Base-by-base conservation (phyloP, 176 grass and related monocot genomes). In the Coix lacrymajobi region DNA sequence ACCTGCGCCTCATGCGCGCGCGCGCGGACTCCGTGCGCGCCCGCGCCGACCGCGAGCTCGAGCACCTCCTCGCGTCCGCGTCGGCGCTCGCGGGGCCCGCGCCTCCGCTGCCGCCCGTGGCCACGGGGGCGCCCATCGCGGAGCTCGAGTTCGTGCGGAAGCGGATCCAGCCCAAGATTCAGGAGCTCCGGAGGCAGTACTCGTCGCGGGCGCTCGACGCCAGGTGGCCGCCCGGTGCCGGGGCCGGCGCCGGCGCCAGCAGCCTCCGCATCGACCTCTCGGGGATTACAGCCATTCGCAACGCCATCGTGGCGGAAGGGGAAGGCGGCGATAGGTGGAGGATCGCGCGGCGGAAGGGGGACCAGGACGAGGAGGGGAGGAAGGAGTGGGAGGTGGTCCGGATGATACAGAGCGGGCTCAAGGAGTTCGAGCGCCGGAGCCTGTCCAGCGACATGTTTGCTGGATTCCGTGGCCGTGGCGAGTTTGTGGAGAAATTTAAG, bases 401-500 rank as follows among this genome's bases (percentile, higher is more conserved):
- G 58, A 89, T 79, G 84, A 73, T 95, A 83, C 91, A 90, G 84
- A 85, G 64, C 33, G 83, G 90, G 30, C 69, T 94, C 79, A 95
- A 93, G 85, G 86, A 93, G 75, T 84, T 91, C 58, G 92, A 98
- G 76, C 82, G 85, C 65, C 82, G 90, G 70, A 95, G 78, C 73
- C 87, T 91, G 67, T 89, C 88, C 2, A 91, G 69, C 65, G 88
- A 89, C 54, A 79, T 87, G 66, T 39, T 91, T 77, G 81, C 80
- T 86, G 87, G 84, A 65, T 80, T 81, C 63, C 90, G 73, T 49
- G 88, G 54, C 69, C 86, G 86, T 82, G 64, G 40, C 78, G 86
- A 95, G 61, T 85, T 95, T 24, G 82, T 95, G 32, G 81, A 95
- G 56, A 98, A 95, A 86, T 60, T 95, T 36, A 98, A 91, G 80